Evolutionary conservation across 805 yeast species (phyloP).

Genomic region (Suhomyces faveliae): DNA sequence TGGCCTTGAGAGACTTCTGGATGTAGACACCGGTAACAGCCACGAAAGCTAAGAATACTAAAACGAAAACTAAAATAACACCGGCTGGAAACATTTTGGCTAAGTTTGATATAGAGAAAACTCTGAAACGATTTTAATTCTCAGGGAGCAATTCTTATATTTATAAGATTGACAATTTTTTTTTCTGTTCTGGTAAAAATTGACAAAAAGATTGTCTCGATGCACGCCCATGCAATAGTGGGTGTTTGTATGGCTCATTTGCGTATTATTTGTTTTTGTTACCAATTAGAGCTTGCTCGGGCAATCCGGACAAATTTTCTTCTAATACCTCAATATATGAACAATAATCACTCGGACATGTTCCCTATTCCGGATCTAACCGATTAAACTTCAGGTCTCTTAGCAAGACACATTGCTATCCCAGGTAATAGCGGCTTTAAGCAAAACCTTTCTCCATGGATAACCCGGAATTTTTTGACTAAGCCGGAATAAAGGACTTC

Average conservation of each 20-base stretch:
- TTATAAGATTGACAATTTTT: slow-evolving; percentile 5
- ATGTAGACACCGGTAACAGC: slow-evolving; percentile 35
- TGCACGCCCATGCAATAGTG: slow-evolving; percentile 1
- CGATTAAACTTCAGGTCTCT: background rate
- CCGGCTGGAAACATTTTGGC: slow-evolving; percentile 64
- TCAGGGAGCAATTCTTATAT: slow-evolving; percentile 9
- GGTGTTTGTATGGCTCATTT: background rate
- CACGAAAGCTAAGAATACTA: slow-evolving; percentile 47
- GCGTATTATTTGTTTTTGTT: background rate
- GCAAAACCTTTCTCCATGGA: background rate
- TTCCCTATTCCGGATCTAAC: background rate
- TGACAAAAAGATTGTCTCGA: background rate
- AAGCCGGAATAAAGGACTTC: background rate
- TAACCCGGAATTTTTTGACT: background rate
- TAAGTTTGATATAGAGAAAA: slow-evolving; percentile 2
- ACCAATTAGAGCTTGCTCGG: slow-evolving; percentile 3
- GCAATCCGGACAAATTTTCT: slow-evolving; percentile 1
- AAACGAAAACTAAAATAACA: slow-evolving; percentile 66
- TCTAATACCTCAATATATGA: slow-evolving; percentile 4
- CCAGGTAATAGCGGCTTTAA: background rate
- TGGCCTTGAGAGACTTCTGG: slow-evolving; percentile 42
- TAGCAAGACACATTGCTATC: background rate
- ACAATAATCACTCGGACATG: background rate
- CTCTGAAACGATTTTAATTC: background rate
- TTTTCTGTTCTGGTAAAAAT: background rate